Conservation (phyloP, 805 yeast genomes). For the Wickerhamiella australiensis region DNA sequence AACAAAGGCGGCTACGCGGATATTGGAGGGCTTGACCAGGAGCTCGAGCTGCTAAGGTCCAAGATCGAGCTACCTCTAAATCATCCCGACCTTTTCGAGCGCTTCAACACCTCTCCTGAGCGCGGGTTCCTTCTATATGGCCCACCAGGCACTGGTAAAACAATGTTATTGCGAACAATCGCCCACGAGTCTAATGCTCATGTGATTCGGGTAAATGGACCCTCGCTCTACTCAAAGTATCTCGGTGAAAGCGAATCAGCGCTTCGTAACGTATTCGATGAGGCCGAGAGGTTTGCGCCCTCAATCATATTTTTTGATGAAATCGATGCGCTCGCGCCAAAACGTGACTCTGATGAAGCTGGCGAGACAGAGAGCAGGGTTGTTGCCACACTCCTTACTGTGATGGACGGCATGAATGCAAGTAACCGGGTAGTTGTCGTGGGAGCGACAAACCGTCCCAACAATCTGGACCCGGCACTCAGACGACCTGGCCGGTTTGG, state of each 20-base stretch:
- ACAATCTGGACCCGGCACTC: conserved; percentile 94
- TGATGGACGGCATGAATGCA: conserved; percentile 99
- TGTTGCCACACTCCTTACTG: conserved; percentile 73
- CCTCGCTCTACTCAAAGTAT: conserved; percentile 83
- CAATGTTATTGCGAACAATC: conserved; percentile 72
- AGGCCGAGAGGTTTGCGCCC: conserved; percentile 80
- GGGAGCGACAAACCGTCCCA: conserved; percentile 97
- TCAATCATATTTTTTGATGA: conserved; percentile 83
- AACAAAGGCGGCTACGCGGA: conserved; percentile 33
- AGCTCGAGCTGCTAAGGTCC: conserved; percentile 47
- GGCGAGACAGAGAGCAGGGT: conserved; percentile 87
- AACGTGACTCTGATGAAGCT: conserved; percentile 67
- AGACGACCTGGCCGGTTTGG: conserved; percentile 84
- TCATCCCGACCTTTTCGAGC: conserved; percentile 60
- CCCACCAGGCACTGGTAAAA: conserved; percentile 95
- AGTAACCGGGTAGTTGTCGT: conserved; percentile 96
- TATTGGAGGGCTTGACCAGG: conserved; percentile 68
- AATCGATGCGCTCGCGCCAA: conserved; percentile 84
- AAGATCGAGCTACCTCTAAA: conserved; percentile 72
- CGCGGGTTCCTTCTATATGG: conserved; percentile 90
- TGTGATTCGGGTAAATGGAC: conserved; percentile 75
- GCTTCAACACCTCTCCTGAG: conserved; percentile 86
- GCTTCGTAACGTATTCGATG: conserved; percentile 67
- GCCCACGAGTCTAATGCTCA: conserved; percentile 72
- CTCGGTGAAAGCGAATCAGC: conserved; percentile 88